Conservation (phyloP, 371 early-diverging fungal genomes). For the Umbelopsis sp. region DNA sequence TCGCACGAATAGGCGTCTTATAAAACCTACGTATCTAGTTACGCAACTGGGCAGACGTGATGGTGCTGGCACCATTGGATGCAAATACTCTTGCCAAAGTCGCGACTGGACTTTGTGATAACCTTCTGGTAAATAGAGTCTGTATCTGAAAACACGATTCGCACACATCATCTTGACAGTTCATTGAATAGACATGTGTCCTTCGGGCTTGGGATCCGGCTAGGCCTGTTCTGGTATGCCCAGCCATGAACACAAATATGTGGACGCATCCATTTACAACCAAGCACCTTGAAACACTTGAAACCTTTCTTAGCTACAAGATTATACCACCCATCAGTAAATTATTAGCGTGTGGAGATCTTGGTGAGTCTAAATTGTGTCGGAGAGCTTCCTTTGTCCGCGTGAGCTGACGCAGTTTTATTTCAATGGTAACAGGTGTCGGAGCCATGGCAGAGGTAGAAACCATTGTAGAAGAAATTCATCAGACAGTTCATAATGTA, state of each 20-base stretch:
- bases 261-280: slow-evolving; percentile 92
- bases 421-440: slow-evolving; percentile 33
- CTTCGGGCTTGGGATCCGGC: slow-evolving; percentile 88
- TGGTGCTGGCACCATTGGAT: slow-evolving; percentile 89
- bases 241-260: slow-evolving; percentile 98
- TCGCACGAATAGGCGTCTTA: neutral
- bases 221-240: slow-evolving; percentile 78
- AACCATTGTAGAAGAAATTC: slow-evolving; percentile 40
- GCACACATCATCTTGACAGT: neutral
- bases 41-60: slow-evolving; percentile 94
- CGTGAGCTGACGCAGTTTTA: neutral
- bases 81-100: slow-evolving; percentile 95
- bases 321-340: slow-evolving; percentile 86
- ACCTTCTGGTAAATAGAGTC: slow-evolving; percentile 69
- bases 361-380: slow-evolving; percentile 52
- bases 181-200: slow-evolving; percentile 77
- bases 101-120: slow-evolving; percentile 93
- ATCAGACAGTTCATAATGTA: slow-evolving; percentile 1
- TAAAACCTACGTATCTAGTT: slow-evolving; percentile 48
- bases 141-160: neutral
- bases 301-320: slow-evolving; percentile 54
- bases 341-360: slow-evolving; percentile 90
- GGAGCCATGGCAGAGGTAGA: slow-evolving; percentile 63
- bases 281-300: slow-evolving; percentile 65
- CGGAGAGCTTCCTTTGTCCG: neutral